Conservation (phyloP, 225 moss, liverwort and hornwort species). For the Pleurozium schreberi region DNA sequence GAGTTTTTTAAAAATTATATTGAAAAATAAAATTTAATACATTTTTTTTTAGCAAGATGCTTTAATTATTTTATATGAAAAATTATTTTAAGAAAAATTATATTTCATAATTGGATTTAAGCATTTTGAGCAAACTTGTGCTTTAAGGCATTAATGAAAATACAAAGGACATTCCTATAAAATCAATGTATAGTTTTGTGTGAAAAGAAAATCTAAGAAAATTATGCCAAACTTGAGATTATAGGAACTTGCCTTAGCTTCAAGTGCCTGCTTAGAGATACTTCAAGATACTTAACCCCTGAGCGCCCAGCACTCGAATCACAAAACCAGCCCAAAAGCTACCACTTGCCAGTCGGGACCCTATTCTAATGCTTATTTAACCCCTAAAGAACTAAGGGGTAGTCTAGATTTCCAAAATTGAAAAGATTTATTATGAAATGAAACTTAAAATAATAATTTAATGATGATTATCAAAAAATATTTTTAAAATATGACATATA, state of each 20-base stretch:
- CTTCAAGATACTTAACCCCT: too few relatives aligned
- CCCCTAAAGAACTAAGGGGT: too few relatives aligned
- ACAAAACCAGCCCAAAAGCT: too few relatives aligned
- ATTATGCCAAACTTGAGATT: not conserved
- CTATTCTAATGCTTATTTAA: not conserved
- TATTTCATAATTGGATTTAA: not conserved
- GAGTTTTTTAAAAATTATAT: fast-evolving
- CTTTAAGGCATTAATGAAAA: not conserved
- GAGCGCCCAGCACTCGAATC: too few relatives aligned
- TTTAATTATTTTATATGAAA: not conserved
- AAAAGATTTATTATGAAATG: too few relatives aligned
- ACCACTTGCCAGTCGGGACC: too few relatives aligned
- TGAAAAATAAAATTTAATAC: not conserved
- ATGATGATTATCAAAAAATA: too few relatives aligned
- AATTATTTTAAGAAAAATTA: not conserved
- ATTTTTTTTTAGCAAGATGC: not conserved
- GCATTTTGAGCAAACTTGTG: not conserved
- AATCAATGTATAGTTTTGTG: not conserved
- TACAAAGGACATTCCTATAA: not conserved
- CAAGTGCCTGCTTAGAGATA: not conserved
- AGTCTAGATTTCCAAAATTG: too few relatives aligned
- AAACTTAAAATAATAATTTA: too few relatives aligned
- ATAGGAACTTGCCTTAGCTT: not conserved
- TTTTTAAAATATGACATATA: too few relatives aligned
- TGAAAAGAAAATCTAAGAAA: not conserved